These are phyloP conservation scores for Ogataea pilisensis DNA, from an alignment of 805 yeast genomes.

Conservation along the genomic window DNA sequence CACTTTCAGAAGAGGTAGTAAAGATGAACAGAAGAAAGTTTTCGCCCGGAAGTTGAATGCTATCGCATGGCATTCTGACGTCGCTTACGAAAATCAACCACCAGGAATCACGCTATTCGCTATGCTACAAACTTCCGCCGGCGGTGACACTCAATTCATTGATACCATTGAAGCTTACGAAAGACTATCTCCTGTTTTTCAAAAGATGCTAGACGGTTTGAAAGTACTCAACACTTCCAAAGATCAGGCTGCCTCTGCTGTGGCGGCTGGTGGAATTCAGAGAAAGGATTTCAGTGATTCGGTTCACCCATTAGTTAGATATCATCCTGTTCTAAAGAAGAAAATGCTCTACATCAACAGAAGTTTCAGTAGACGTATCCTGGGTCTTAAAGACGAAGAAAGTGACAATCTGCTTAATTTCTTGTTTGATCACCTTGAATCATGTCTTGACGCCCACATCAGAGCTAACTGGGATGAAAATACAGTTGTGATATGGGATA, in stretches of 20 bases:
- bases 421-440: constrained; percentile 45
- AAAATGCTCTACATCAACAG: constrained; percentile 52
- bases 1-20: constrained; percentile 45
- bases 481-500: constrained; percentile 70
- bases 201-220: constrained; percentile 51
- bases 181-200: constrained; percentile 59
- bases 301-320: constrained; percentile 61
- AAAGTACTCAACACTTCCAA: constrained; percentile 63
- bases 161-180: constrained; percentile 63
- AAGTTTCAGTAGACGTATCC: constrained; percentile 57
- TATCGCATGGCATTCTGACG: constrained; percentile 65
- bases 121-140: constrained; percentile 47
- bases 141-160: constrained; percentile 72
- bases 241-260: constrained; percentile 59
- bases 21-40: constrained; percentile 32
- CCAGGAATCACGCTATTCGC: constrained; percentile 66
- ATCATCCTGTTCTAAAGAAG: constrained; percentile 61
- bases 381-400: constrained; percentile 66
- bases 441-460: constrained; percentile 52
- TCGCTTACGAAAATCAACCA: constrained; percentile 66
- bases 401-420: constrained; percentile 53
- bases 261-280: constrained; percentile 50
- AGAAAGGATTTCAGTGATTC: constrained; percentile 57
- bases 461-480: constrained; percentile 64
- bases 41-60: constrained; percentile 34